A percentile compares a stretch with the other conserved stretches of the same genome.
Evolutionary conservation across 1,284 basidiomycete species (phyloP).

Genomic region (Austroboletus novae-zelandiae): DNA sequence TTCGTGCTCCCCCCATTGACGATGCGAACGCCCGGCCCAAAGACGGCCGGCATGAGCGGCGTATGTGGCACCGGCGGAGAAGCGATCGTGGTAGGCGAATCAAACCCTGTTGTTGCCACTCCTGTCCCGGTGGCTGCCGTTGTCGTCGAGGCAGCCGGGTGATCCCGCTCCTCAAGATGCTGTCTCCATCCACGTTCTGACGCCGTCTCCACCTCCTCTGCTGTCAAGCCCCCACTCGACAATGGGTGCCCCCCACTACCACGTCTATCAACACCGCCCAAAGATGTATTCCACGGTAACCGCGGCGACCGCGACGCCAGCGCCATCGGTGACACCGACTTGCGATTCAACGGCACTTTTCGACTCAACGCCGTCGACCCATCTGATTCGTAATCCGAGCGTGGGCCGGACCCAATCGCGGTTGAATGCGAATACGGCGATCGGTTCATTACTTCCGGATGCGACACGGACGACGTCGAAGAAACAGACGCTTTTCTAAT

Average conservation of each 20-base stretch:
- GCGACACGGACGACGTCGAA: slow-evolving; percentile 60
- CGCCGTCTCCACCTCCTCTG: slow-evolving; percentile 12
- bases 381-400: slow-evolving; percentile 58
- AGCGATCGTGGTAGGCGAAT: slow-evolving; percentile 41
- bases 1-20: slow-evolving; percentile 5
- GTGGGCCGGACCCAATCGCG: slow-evolving; percentile 23
- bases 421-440: slow-evolving; percentile 14
- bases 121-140: background rate
- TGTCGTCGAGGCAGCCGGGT: background rate
- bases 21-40: slow-evolving; percentile 19
- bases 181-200: slow-evolving; percentile 34
- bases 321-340: slow-evolving; percentile 71
- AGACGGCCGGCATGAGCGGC: slow-evolving; percentile 29
- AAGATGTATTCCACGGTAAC: slow-evolving; percentile 18
- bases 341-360: slow-evolving; percentile 60
- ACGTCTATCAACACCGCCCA: slow-evolving; percentile 1
- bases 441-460: slow-evolving; percentile 41
- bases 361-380: slow-evolving; percentile 41
- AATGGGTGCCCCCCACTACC: slow-evolving; percentile 7
- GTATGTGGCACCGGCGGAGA: slow-evolving; percentile 44
- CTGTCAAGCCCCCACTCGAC: slow-evolving; percentile 13
- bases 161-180: slow-evolving; percentile 15
- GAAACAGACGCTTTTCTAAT: slow-evolving; percentile 56
- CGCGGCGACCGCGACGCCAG: slow-evolving; percentile 41
- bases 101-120: slow-evolving; percentile 24